Evolutionary conservation across 2,329 filamentous ascomycete species (phyloP).

Genomic region (Venturia effusa): DNA sequence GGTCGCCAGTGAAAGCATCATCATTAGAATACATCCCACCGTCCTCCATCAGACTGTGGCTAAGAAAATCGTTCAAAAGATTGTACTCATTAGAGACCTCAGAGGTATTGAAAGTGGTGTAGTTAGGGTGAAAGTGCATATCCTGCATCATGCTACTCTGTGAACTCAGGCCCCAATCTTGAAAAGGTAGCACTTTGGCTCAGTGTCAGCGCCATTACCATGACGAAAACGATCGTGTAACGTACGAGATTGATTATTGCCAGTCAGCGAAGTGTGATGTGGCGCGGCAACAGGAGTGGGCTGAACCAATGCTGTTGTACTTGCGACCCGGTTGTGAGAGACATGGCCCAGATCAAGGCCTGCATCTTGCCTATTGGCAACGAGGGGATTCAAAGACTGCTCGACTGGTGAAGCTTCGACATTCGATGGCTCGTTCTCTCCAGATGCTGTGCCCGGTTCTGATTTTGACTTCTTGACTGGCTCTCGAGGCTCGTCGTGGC

Average conservation of each 20-base stretch:
- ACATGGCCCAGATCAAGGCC: conserved; percentile 26
- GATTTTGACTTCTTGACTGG: conserved; percentile 69
- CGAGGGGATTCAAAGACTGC: conserved; percentile 18
- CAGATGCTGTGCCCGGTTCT: conserved; percentile 26
- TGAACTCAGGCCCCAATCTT: conserved; percentile 62
- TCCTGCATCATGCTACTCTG: conserved; percentile 67
- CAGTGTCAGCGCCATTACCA: conserved; percentile 15
- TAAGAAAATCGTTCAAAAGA: conserved; percentile 89
- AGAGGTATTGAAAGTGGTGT: conserved; percentile 84
- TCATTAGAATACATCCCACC: conserved; percentile 31
- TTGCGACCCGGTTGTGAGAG: conserved; percentile 24
- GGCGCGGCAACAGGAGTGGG: conserved; percentile 57
- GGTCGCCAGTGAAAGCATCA: conserved; percentile 45
- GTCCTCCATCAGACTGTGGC: conserved; percentile 78
- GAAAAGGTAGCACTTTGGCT: conserved; percentile 46
- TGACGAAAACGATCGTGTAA: conserved; percentile 23
- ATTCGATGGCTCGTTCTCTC: conserved; percentile 21
- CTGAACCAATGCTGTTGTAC: conserved; percentile 57
- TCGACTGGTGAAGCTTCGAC: conserved; percentile 23
- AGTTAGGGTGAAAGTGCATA: conserved; percentile 83
- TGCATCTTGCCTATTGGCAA: conserved; percentile 25
- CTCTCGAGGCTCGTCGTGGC: conserved; percentile 94
- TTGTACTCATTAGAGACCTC: conserved; percentile 97
- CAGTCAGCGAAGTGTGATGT: conserved; percentile 50
- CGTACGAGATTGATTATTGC: conserved; percentile 67